phyloP scores from a whole-genome alignment of 1,139 yeast genomes.

The Candida tunisiensis region DNA sequence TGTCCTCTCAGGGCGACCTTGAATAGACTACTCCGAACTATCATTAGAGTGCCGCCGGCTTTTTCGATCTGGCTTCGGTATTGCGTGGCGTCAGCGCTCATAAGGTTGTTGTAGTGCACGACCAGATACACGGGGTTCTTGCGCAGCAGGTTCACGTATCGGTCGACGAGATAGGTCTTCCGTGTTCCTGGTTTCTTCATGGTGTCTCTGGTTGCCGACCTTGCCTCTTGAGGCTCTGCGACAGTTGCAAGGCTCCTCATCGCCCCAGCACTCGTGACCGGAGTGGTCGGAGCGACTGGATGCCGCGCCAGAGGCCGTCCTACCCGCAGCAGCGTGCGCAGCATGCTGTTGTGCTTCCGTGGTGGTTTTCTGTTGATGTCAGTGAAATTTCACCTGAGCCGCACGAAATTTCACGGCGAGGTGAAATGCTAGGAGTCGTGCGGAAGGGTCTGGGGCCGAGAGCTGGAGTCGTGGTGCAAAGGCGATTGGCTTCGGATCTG shows the following conservation, averaged over 20 bases:
- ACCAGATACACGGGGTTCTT: slow-evolving; percentile 52
- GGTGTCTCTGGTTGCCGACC: slow-evolving; percentile 5
- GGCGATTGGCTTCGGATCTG: background rate
- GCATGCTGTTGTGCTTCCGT: background rate
- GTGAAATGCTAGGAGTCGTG: background rate
- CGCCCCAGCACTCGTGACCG: no score
- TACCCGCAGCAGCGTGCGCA: no score
- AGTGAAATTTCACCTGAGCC: background rate
- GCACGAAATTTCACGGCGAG: background rate
- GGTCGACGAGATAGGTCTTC: slow-evolving; percentile 72
- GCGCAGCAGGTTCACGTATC: slow-evolving; percentile 56
- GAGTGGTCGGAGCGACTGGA: no score
- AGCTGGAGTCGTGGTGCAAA: background rate
- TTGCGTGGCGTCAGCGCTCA: slow-evolving; percentile 46
- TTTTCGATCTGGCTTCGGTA: slow-evolving; percentile 45
- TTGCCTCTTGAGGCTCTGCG: no score
- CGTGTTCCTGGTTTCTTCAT: slow-evolving; percentile 21
- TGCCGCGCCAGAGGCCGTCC: no score
- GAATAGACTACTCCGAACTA: slow-evolving; percentile 53
- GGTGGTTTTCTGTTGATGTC: background rate
- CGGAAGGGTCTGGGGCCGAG: background rate
- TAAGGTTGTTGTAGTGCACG: slow-evolving; percentile 70
- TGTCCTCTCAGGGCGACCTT: slow-evolving; percentile 62
- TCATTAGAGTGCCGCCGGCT: slow-evolving; percentile 49
- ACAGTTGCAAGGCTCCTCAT: background rate